Conservation (phyloP, 306 rosid genomes). For the Hippophae gyantsensis region DNA sequence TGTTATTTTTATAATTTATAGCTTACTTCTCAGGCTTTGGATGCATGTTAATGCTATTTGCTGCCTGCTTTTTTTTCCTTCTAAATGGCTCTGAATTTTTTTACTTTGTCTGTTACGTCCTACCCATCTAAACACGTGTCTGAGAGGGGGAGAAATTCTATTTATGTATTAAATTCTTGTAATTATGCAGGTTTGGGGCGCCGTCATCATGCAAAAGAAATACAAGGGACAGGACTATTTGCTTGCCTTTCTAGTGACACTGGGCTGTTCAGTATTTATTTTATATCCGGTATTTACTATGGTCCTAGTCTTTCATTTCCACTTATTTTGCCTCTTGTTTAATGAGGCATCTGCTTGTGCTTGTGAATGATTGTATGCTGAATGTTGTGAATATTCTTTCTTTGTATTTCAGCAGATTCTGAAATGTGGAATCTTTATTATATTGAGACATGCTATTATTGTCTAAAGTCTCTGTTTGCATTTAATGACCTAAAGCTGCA, state of each 20-base stretch:
- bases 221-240: constrained; percentile 66
- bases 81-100: too few relatives aligned
- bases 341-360: background rate
- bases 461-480: constrained; percentile 13
- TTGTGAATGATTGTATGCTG: background rate
- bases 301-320: constrained; percentile 17
- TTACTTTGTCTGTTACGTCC: too few relatives aligned
- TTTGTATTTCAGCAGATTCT: too few relatives aligned
- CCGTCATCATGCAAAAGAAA: constrained; percentile 85
- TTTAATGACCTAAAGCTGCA: background rate
- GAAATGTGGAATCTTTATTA: too few relatives aligned
- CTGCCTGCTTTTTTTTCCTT: too few relatives aligned
- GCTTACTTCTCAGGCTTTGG: too few relatives aligned
- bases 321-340: background rate
- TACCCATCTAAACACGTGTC: too few relatives aligned
- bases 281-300: constrained; percentile 64
- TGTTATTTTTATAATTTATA: too few relatives aligned
- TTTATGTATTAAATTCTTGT: constrained; percentile 5
- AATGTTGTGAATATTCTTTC: background rate
- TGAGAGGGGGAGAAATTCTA: too few relatives aligned
- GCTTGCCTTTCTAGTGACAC: constrained; percentile 62
- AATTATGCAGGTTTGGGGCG: constrained; percentile 76
- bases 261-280: constrained; percentile 87
- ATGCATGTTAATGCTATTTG: too few relatives aligned
- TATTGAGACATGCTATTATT: background rate